Percentiles rank a stretch among this genome's conserved stretches.
Conservation (phyloP, 257 asterid species). For the Scutellaria baicalensis region DNA sequence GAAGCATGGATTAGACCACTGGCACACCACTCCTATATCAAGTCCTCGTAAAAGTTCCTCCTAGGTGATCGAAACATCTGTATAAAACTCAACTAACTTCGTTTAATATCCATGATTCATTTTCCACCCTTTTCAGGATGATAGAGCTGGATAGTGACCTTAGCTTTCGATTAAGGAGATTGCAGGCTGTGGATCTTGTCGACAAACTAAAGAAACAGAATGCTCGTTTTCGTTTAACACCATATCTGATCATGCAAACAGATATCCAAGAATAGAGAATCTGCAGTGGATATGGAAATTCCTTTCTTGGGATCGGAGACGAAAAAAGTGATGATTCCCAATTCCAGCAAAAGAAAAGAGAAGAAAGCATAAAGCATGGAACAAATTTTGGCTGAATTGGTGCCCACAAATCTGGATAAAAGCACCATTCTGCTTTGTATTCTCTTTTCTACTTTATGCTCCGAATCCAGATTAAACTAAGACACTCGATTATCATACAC, state of each 20-base stretch:
- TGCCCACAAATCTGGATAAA: slow-evolving; percentile 37
- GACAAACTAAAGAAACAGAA: not conserved
- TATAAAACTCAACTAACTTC: not conserved
- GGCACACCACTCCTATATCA: not conserved
- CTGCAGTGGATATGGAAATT: slow-evolving; percentile 23
- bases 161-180: not conserved
- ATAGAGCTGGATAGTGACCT: not conserved
- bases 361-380: slow-evolving; percentile 26
- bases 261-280: slow-evolving; percentile 10
- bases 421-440: slow-evolving; percentile 18
- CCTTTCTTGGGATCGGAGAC: slow-evolving; percentile 33
- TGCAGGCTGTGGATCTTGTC: not conserved
- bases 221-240: no score
- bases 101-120: not conserved
- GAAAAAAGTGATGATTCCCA: slow-evolving; percentile 23
- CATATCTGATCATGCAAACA: not conserved
- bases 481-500: not conserved
- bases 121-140: not conserved
- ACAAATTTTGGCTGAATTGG: slow-evolving; percentile 9
- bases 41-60: not conserved
- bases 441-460: slow-evolving; percentile 10
- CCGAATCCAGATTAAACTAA: not conserved
- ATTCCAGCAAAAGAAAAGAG: slow-evolving; percentile 30
- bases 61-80: not conserved
- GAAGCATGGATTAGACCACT: slow-evolving; percentile 17